Conservation (phyloP, 202 grass and related monocot species). For the Bolboschoenoplectus hybrid region DNA sequence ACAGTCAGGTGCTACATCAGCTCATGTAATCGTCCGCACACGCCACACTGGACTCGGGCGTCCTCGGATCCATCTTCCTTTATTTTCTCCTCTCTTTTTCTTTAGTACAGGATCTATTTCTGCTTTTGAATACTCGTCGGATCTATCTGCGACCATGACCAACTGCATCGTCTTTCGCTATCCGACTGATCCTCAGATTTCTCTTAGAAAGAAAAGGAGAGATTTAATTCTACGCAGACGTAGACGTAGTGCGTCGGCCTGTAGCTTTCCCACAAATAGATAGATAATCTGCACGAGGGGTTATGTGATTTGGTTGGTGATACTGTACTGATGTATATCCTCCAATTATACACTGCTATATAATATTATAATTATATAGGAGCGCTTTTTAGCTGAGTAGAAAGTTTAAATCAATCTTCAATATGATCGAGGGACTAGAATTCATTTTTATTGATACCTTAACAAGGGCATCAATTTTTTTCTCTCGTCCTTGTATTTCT, state of each 20-base stretch:
- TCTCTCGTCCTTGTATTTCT: too few relatives aligned
- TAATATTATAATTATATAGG: not conserved
- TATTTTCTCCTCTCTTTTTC: too few relatives aligned
- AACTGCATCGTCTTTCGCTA: not conserved
- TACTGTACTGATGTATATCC: not conserved
- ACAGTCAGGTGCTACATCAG: not conserved
- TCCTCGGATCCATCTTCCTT: not conserved
- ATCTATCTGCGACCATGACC: conserved; percentile 2
- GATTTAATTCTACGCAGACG: not conserved
- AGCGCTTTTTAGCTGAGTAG: not conserved
- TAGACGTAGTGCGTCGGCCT: not conserved
- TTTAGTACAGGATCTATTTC: not conserved
- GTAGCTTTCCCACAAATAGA: not conserved
- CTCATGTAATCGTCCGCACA: too few relatives aligned
- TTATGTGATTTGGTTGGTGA: not conserved
- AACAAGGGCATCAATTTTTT: too few relatives aligned
- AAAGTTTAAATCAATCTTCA: too few relatives aligned
- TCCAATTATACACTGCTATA: not conserved
- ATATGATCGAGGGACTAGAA: too few relatives aligned
- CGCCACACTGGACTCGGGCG: not conserved
- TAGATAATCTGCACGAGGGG: not conserved
- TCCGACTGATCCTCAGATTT: not conserved
- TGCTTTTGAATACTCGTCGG: not conserved
- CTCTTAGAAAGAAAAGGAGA: conserved; percentile 3
- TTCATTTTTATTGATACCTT: too few relatives aligned